Base-by-base conservation (phyloP, 148 eudicot species). In the Arctostaphylos glauca region DNA sequence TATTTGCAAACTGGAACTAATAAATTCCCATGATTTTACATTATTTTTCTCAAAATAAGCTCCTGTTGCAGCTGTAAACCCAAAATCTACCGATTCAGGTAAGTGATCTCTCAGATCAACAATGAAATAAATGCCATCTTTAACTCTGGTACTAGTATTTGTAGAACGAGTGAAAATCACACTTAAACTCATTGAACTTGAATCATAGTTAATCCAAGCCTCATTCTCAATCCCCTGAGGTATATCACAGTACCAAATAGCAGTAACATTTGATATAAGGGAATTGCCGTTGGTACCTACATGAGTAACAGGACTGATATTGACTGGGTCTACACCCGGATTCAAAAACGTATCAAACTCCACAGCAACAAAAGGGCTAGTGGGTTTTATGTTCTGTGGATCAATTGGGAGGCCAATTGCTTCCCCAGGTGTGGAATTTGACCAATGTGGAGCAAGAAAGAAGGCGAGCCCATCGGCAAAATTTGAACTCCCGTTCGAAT, bases 21-120 rank as follows among this genome's bases (percentile, higher is more conserved):
- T n/a, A 18, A 85, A 89, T 8, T 79, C 18, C 91, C 91, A 86
- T 3, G 89, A 86, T 12, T 21, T 38, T 14, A 89, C 62, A 9
- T 5, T 81, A 47, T 89, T 44, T n/a, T 2, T 89, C 76, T 78
- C 76, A 10, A 64, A 85, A 8, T 2, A 43, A 23, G 0, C 0
- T 44, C 84, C 86, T 7, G 87, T 83, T 56, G 91, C 73, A 48
- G 87, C 89, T 78, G 91, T 86, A 53, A 89, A 84, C 41, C 91
- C 90, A 82, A 88, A 15, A 0, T 4, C 74, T 25, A 88, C 88
- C 82, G 25, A 50, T 48, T 88, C 91, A 3, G 89, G 91, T 23
- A 88, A 81, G 58, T 60, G 52, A 3, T 78, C 60, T 15, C 89
- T 81, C 77, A 88, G 73, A 79, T 88, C 90, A n/a, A 59, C 79